Percentiles rank a stretch among this genome's conserved stretches.
These are phyloP conservation scores for Diophrys sp. DNA, from an alignment of 73 alveolate genomes.

Conservation along the genomic window DNA sequence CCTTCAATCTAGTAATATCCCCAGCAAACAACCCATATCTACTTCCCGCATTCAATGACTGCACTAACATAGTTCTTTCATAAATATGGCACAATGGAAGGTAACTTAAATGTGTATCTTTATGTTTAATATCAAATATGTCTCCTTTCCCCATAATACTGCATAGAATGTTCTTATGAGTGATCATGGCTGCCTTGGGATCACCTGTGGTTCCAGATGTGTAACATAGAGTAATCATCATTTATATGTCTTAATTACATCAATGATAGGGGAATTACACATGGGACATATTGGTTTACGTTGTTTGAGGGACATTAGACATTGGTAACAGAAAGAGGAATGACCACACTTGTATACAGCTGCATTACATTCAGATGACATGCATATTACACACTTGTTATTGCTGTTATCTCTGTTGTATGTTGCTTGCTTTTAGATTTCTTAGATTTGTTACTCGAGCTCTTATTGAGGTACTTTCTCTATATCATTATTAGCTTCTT, in stretches of 20 bases:
- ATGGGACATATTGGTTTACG: background rate
- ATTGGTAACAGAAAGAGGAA: background rate
- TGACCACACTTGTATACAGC: background rate
- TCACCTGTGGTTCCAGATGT: conserved; percentile 93
- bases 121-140: conserved; percentile 8
- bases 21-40: conserved; percentile 73
- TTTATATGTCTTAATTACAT: background rate
- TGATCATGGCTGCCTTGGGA: conserved; percentile 89
- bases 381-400: background rate
- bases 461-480: background rate
- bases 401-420: background rate
- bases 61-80: conserved; percentile 42
- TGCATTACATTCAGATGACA: background rate
- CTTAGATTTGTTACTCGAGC: too few species aligned
- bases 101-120: conserved; percentile 57
- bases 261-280: background rate
- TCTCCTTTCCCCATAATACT: conserved; percentile 49
- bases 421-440: background rate
- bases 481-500: background rate
- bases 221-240: conserved; percentile 44
- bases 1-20: conserved; percentile 56
- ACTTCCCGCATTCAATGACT: conserved; percentile 20
- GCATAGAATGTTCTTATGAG: conserved; percentile 63
- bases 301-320: background rate
- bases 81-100: conserved; percentile 73